Evolutionary conservation across 805 yeast genomes (phyloP), one percentile per base, ranked within the genome.

Genomic region (Candida anglica): DNA sequence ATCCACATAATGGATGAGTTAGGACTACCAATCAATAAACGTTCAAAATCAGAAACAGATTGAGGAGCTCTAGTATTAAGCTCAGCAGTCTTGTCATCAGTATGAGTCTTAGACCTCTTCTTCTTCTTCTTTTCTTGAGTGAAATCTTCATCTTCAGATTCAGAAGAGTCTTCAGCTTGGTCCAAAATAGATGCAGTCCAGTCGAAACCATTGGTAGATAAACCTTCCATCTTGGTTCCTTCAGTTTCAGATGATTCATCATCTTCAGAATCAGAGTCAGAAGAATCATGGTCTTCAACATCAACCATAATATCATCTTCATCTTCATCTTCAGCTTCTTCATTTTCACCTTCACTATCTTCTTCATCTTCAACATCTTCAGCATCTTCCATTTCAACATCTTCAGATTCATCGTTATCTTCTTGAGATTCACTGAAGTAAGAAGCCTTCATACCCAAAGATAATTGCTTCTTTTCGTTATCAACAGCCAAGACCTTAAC

Each of bases 1-100:
- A 93, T 91, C 98, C 98, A 93, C 37, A 87, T 62, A 22, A 89
- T 75, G 1, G 98, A 91, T 3, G 96, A 86, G 66, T 86, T 83
- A 30, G 98, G 97, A 54, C 84, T 84, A 56, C 97, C 94, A 40
- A 93, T 75, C 36, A 93, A 72, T 44, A 93, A 65, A 52, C 98
- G 79, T 63, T 93, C 99, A 50, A 88, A 93, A 58, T 93, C 99
- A 30, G 79, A 66, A 27, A 79, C 84, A 38, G 97, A 87, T 60
- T 91, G 94, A 24, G 98, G 98, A 11, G 89, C 85, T 48, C 88
- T 75, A 10, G 91, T 75, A 48, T 78, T 78, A 40, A 93, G 71
- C 32, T 85, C 93, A 34, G 81, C 89, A 9, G 98, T 93, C 48
- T 77, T 77, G 56, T 93, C 98, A 50, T 81, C 84, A 34, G 72